Evolutionary conservation across 2,329 filamentous ascomycete species (phyloP).

Genomic region (Microsporum ferrugineum): DNA sequence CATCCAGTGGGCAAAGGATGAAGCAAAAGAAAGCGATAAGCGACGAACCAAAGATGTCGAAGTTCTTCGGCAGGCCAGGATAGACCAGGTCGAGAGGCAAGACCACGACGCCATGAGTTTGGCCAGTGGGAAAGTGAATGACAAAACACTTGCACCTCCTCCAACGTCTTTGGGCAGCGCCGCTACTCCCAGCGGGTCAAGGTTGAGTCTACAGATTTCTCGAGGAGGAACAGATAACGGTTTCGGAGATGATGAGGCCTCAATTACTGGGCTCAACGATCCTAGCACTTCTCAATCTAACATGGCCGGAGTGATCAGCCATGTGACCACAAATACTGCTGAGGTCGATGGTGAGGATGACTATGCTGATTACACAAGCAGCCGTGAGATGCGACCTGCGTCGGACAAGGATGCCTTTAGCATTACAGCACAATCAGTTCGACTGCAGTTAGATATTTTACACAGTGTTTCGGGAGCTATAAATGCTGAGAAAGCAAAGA

Average conservation of each 20-base stretch:
- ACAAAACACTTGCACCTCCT: slow-evolving; percentile 27
- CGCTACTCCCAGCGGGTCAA: slow-evolving; percentile 32
- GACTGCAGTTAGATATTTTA: slow-evolving; percentile 81
- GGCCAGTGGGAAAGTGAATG: slow-evolving; percentile 24
- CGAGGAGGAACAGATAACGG: slow-evolving; percentile 39
- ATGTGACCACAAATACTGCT: slow-evolving; percentile 38
- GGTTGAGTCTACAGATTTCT: slow-evolving; percentile 40
- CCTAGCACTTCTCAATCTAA: slow-evolving; percentile 43
- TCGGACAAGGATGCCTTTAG: slow-evolving; percentile 87
- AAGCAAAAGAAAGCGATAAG: slow-evolving; percentile 78
- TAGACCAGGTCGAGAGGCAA: slow-evolving; percentile 53
- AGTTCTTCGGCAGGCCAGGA: slow-evolving; percentile 64
- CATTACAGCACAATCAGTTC: slow-evolving; percentile 91
- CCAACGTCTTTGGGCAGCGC: slow-evolving; percentile 24
- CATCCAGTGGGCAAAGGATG: slow-evolving; percentile 96
- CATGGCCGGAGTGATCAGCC: slow-evolving; percentile 38
- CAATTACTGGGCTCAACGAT: slow-evolving; percentile 45
- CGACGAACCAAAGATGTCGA: slow-evolving; percentile 65
- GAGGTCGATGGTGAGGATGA: slow-evolving; percentile 58
- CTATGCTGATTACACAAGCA: slow-evolving; percentile 68
- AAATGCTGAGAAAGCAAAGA: slow-evolving; percentile 56
- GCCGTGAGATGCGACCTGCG: slow-evolving; percentile 51
- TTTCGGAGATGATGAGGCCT: slow-evolving; percentile 43
- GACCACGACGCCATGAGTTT: slow-evolving; percentile 31
- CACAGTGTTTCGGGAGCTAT: slow-evolving; percentile 75